These are phyloP conservation scores for Penicillium sp. DNA, from an alignment of 2,329 filamentous ascomycete genomes.

Conservation along the genomic window DNA sequence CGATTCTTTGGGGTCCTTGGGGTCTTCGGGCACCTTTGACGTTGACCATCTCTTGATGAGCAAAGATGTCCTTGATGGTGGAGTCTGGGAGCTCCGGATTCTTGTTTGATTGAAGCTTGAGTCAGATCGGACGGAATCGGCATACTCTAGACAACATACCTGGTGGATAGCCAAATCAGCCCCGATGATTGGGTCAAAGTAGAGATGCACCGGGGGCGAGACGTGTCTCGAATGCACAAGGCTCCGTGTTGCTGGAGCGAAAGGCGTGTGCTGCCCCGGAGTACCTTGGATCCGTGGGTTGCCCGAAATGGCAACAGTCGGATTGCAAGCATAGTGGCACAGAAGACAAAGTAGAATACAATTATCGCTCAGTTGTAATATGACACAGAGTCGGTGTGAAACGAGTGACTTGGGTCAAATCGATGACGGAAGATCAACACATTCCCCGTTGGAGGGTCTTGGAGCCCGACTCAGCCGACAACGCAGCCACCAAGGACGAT, in stretches of 20 bases:
- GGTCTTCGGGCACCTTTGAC: conserved; percentile 23
- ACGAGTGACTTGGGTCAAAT: conserved; percentile 1
- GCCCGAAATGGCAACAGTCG: conserved; percentile 11
- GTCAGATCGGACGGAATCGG: not conserved
- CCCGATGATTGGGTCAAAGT: conserved; percentile 1
- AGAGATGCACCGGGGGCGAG: conserved; percentile 11
- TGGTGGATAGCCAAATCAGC: conserved; percentile 4
- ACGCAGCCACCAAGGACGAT: not conserved
- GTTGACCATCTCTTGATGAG: conserved; percentile 24
- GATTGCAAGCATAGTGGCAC: conserved; percentile 15
- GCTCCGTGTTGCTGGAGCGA: conserved; percentile 3
- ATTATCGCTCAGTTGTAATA: not conserved
- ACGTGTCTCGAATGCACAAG: not conserved
- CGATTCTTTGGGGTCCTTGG: conserved; percentile 2
- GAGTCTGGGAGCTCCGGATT: not conserved
- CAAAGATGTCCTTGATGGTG: conserved; percentile 5
- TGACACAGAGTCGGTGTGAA: not conserved
- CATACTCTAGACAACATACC: conserved; percentile 6
- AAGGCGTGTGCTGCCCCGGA: conserved; percentile 2
- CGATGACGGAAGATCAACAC: not conserved
- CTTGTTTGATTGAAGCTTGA: conserved; percentile 5
- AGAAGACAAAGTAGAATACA: conserved; percentile 2
- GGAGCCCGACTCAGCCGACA: not conserved
- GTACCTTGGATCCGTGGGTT: conserved; percentile 2
- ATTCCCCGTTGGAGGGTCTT: not conserved